Conservation (phyloP, 2,329 filamentous ascomycete species). For the Leptographium procerum region DNA sequence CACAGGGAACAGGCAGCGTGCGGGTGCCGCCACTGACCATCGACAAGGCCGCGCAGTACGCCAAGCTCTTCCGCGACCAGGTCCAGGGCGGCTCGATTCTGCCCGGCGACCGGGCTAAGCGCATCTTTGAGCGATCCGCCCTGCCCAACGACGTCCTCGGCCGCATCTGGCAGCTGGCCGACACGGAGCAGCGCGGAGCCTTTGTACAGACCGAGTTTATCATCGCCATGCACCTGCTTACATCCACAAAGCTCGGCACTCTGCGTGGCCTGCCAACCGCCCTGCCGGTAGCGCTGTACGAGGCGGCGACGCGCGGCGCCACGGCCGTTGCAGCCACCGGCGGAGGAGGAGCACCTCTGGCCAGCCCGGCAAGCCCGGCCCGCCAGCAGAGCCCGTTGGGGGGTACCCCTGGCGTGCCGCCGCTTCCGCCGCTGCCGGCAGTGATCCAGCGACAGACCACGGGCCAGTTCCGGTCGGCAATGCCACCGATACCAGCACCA, state of each 20-base stretch:
- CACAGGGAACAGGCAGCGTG: slow-evolving; percentile 30
- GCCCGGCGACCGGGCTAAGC: slow-evolving; percentile 75
- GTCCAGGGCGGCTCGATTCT: slow-evolving; percentile 61
- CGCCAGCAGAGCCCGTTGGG: slow-evolving; percentile 36
- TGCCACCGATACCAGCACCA: slow-evolving; percentile 25
- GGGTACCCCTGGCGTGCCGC: slow-evolving; percentile 24
- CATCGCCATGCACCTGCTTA: slow-evolving; percentile 94
- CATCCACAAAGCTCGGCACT: slow-evolving; percentile 75
- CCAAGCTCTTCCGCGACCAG: slow-evolving; percentile 82
- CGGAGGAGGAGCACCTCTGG: background rate
- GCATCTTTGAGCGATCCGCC: slow-evolving; percentile 88
- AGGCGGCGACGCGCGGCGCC: slow-evolving; percentile 67
- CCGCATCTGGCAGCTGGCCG: slow-evolving; percentile 91
- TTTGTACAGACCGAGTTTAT: slow-evolving; percentile 86
- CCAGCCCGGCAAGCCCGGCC: slow-evolving; percentile 20
- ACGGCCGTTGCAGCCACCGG: background rate
- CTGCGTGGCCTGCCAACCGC: slow-evolving; percentile 69
- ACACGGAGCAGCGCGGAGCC: slow-evolving; percentile 83
- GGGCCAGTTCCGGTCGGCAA: slow-evolving; percentile 46
- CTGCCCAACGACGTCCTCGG: slow-evolving; percentile 83
- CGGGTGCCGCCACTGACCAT: slow-evolving; percentile 80
- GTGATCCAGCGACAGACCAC: slow-evolving; percentile 76
- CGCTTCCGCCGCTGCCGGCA: slow-evolving; percentile 18
- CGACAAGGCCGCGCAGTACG: slow-evolving; percentile 84
- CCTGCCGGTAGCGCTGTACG: slow-evolving; percentile 76